Evolutionary conservation across 1,139 yeast genomes (phyloP), one percentile per base, ranked within the genome.

Genomic region (Magnusiomyces ingens): DNA sequence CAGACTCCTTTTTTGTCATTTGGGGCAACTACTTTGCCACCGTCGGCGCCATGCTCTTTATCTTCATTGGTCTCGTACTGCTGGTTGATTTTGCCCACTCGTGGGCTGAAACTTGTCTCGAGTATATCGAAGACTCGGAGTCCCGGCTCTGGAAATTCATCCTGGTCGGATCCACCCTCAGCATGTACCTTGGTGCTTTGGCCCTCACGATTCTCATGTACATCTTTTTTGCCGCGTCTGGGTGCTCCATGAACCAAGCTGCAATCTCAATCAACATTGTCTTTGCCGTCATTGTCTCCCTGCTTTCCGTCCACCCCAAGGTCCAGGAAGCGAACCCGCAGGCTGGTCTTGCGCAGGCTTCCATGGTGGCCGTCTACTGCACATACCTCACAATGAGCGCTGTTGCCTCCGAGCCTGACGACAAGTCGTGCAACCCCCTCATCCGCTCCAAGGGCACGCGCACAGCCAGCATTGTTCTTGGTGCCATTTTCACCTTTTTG

Each of bases 71-170:
- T 0, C 76, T 94, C 55, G 87, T 94, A 11, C 75, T 94, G 51
- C 72, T 94, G 52, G 98, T 94, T 35, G 99, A 94, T 69, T 93
- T 90, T 75, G 98, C 99, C 12, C 99, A 94, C 70, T 94, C 94
- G 57, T 94, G 98, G 97, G 98, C 99, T 0, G 99, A 94, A 64
- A 88, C 86, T 11, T 94, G 99, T 67, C 78, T 93, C 54, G 93
- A 85, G 60, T 88, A 89, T 64, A 89, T 93, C 49, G 98, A 93
- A 67, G 76, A 80, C 60, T 94, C 86, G 61, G 96, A 91, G 58
- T 85, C 91, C 50, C 79, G 82, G 52, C 63, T 87, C 61, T 93
- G 99, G 99, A 82, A 88, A 63, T 76, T 80, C 47, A 71, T 91
- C 21, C 75, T 94, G 48, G 80, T 93, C 38, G 89, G 95, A 1